phyloP scores from a whole-genome alignment of 345 rosid species.

The Eucalyptus globulus region DNA sequence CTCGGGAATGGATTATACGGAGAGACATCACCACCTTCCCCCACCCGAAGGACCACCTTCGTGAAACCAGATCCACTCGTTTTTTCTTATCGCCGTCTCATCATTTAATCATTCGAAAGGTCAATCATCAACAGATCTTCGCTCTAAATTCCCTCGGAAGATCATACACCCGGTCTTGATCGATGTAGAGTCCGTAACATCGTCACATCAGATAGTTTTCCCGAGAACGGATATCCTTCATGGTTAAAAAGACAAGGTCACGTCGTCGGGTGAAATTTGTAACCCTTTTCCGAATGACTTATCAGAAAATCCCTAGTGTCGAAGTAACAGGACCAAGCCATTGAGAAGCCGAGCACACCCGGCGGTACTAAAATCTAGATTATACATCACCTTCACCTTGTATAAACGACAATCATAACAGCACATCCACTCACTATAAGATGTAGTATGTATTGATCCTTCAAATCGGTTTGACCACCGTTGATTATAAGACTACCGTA shows the following conservation, averaged over 20 bases:
- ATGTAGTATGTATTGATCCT: accelerated
- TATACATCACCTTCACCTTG: neutral
- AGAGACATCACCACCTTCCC: neutral
- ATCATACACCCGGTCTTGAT: neutral
- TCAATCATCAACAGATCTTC: neutral
- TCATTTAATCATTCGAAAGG: neutral
- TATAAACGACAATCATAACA: neutral
- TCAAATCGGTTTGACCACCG: accelerated
- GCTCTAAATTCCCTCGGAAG: neutral
- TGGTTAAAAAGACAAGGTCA: neutral
- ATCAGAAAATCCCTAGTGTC: neutral
- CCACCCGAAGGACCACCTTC: neutral
- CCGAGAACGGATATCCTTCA: neutral
- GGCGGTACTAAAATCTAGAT: neutral
- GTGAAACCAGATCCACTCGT: neutral
- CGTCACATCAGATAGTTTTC: neutral
- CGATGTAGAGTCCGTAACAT: neutral
- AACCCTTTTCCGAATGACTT: neutral
- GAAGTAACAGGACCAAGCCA: neutral
- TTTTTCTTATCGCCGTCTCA: neutral
- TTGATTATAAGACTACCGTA: accelerated
- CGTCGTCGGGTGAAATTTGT: neutral
- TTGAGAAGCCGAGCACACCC: neutral
- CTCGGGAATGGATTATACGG: neutral
- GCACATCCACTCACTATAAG: neutral